These are phyloP conservation scores for Candida sp. DNA, from an alignment of 1,139 yeast species.

Conservation along the genomic window DNA sequence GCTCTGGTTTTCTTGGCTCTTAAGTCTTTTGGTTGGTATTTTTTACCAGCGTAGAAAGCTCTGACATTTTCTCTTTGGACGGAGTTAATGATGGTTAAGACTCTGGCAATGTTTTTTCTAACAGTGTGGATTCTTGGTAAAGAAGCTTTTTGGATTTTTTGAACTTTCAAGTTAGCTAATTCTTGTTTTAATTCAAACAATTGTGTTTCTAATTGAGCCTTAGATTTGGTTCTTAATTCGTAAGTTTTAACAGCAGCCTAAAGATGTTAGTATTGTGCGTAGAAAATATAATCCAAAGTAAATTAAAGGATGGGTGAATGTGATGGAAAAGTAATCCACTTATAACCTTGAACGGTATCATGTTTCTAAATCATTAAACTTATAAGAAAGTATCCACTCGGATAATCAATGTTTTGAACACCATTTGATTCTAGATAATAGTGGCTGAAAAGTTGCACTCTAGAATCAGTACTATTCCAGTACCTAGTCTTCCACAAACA, in stretches of 20 bases:
- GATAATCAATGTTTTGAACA: no score
- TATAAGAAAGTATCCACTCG: no score
- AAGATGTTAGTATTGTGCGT: conserved; percentile 17
- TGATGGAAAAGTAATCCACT: no score
- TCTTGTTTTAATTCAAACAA: conserved; percentile 96
- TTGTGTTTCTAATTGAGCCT: conserved; percentile 94
- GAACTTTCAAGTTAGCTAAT: conserved; percentile 95
- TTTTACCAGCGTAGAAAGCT: conserved; percentile 95
- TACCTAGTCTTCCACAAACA: no score
- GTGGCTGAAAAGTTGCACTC: no score
- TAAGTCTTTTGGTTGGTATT: conserved; percentile 97
- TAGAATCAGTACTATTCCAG: no score
- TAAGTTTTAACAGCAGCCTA: conserved; percentile 92
- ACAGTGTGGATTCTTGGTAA: conserved; percentile 95
- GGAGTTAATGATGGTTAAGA: conserved; percentile 94
- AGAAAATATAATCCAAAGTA: background rate
- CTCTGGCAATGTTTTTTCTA: conserved; percentile 98
- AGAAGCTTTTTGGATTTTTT: conserved; percentile 88
- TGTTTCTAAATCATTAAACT: no score
- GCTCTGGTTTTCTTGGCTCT: conserved; percentile 99
- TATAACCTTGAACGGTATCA: no score
- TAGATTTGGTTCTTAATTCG: conserved; percentile 97
- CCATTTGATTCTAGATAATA: no score
- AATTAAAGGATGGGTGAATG: background rate
- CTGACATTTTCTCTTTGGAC: conserved; percentile 96